Evolutionary conservation across 1,284 basidiomycete genomes (phyloP), one percentile per base, ranked within the genome.

Genomic region (Cryptococcus sp.): DNA sequence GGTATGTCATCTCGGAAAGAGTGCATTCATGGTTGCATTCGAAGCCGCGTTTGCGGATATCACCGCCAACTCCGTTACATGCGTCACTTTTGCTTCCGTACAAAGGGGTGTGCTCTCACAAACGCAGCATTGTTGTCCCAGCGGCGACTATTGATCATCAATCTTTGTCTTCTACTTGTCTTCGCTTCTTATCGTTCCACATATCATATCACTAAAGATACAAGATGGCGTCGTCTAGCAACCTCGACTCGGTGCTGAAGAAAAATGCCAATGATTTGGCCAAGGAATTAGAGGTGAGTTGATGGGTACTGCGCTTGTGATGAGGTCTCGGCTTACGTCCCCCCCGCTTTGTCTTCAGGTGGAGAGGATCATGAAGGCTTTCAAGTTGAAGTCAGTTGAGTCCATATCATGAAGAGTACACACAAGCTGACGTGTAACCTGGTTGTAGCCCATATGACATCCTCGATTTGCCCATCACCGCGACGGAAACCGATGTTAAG

Each of bases 401-500:
- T 52, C 48, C n/a, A 37, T 26, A 38, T 56, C 39, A 20, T 48
- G 29, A 38, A 0, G 45, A 20, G 17, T 1, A 13, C 13, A 17
- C 11, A 19, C 15, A 1, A 25, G 58, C 66, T 70, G 49, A 67
- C 55, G 2, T 26, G 2, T 48, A 7, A 7, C 17, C 25, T 22
- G 10, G 7, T 41, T 17, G 2, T 61, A 80, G 78, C 61, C 82
- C 83, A 7, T 84, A 83, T 70, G 82, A 83, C 56, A 77, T 83
- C 26, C 79, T 84, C 43, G 82, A 83, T 57, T 73, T 83, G 17
- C 76, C 80, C 19, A 70, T 78, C 5, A 70, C 76, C 47, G 78
- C 79, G 5, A 77, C 80, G 29, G 81, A 81, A 46, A 69, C 78
- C 49, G 80, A 81, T 38, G 79, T 84, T 66, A 82, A 82, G 65